A percentile compares a stretch with the other conserved stretches of the same genome.
Evolutionary conservation across 257 asterid species (phyloP).

Genomic region (Nicotiana knightiana): DNA sequence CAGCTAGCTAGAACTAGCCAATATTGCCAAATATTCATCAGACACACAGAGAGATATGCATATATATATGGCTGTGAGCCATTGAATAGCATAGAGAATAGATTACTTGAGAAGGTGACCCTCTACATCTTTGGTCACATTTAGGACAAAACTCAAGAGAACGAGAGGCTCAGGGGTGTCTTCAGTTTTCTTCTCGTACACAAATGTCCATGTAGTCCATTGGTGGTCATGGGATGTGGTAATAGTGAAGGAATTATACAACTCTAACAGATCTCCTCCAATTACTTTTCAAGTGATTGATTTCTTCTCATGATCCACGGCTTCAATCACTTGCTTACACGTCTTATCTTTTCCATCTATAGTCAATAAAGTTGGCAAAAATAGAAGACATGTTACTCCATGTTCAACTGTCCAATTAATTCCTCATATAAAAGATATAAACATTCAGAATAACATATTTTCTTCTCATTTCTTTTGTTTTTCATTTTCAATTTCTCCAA

Average conservation of each 20-base stretch:
- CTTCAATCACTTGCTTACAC: not conserved
- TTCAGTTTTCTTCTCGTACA: not conserved
- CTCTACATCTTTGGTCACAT: not conserved
- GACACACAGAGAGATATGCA: too few relatives aligned
- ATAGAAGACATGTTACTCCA: not conserved
- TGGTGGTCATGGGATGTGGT: not conserved
- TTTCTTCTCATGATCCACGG: not conserved
- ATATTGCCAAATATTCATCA: too few relatives aligned
- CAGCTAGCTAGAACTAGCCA: too few relatives aligned
- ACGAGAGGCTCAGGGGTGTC: not conserved
- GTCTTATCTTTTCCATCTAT: not conserved
- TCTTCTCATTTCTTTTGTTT: too few relatives aligned
- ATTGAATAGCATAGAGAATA: too few relatives aligned
- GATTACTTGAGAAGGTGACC: not conserved
- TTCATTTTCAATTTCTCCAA: too few relatives aligned
- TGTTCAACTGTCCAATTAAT: not conserved
- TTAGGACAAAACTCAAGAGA: not conserved
- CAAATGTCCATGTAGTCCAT: not conserved
- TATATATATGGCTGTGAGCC: too few relatives aligned
- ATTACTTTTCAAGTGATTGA: conserved; percentile 6
- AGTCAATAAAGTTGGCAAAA: not conserved
- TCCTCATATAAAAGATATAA: not conserved
- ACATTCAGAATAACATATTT: not conserved
- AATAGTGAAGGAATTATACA: not conserved
- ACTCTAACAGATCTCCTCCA: conserved; percentile 6